These are phyloP conservation scores for Calonectria multiphialidica DNA, from an alignment of 2,329 filamentous ascomycete species.

Conservation along the genomic window DNA sequence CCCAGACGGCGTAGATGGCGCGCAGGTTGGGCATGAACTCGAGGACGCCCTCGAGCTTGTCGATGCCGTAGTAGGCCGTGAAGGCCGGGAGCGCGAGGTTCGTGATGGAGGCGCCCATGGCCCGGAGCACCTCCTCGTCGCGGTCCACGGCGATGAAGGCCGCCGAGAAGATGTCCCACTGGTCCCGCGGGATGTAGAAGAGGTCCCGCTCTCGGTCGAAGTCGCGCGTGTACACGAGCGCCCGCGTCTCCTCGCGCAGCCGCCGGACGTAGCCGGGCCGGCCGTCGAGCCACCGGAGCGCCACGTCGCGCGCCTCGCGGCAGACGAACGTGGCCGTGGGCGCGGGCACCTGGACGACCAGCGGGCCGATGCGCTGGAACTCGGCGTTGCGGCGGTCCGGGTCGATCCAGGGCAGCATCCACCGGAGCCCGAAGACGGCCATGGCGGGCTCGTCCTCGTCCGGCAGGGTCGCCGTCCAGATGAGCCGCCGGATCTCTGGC, in stretches of 20 bases:
- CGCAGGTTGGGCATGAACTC: constrained; percentile 30
- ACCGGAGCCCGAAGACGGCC: constrained; percentile 33
- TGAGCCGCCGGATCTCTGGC: constrained; percentile 39
- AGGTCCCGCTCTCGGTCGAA: constrained; percentile 29
- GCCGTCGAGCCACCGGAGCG: constrained; percentile 29
- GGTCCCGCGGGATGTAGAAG: constrained; percentile 32
- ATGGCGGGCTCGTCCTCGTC: constrained; percentile 29
- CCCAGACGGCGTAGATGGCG: constrained; percentile 40
- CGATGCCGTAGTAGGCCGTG: constrained; percentile 41
- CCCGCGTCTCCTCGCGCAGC: constrained; percentile 21
- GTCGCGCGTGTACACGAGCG: constrained; percentile 27
- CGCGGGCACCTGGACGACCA: constrained; percentile 30
- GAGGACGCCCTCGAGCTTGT: constrained; percentile 26
- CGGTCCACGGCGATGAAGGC: neutral
- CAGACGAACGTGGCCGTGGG: constrained; percentile 32
- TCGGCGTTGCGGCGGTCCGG: constrained; percentile 1
- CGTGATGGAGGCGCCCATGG: constrained; percentile 23
- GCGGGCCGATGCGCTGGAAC: constrained; percentile 1
- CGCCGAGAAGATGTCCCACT: constrained; percentile 34
- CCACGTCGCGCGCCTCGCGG: constrained; percentile 37
- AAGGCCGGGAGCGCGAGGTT: constrained; percentile 43
- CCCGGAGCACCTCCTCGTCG: neutral
- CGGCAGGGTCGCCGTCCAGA: constrained; percentile 38
- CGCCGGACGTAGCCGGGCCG: constrained; percentile 9
- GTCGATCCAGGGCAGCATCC: constrained; percentile 24